Conservation (phyloP, 768 basidiomycete genomes). For the Kwoniella pini region DNA sequence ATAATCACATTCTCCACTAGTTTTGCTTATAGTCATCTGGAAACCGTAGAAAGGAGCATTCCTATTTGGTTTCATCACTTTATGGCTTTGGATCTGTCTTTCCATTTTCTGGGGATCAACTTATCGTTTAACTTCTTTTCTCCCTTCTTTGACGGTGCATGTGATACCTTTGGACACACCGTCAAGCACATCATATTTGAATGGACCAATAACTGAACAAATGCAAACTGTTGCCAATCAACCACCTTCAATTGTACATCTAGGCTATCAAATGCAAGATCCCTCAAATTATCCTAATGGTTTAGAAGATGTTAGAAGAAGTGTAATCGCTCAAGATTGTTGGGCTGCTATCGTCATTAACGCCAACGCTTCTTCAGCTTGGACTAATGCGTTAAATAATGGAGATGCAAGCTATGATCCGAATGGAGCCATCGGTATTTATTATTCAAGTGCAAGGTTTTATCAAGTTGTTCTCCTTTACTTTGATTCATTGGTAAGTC, state of each 20-base stretch:
- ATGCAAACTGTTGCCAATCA: constrained; percentile 29
- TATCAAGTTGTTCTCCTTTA: constrained; percentile 49
- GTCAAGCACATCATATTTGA: constrained; percentile 34
- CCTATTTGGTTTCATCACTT: constrained; percentile 25
- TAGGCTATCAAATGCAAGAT: constrained; percentile 36
- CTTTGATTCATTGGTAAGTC: constrained; percentile 43
- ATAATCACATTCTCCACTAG: not conserved
- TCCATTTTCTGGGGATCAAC: constrained; percentile 49
- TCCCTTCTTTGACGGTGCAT: constrained; percentile 41
- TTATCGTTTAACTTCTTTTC: constrained; percentile 28
- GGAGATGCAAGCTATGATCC: constrained; percentile 49
- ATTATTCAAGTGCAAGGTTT: constrained; percentile 44
- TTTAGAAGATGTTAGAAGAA: constrained; percentile 30
- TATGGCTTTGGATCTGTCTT: constrained; percentile 39
- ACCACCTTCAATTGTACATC: constrained; percentile 28
- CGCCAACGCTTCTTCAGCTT: constrained; percentile 47
- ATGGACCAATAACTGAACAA: constrained; percentile 32
- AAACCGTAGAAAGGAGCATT: constrained; percentile 15
- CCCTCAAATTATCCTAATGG: constrained; percentile 42
- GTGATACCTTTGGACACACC: constrained; percentile 50
- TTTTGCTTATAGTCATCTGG: not conserved
- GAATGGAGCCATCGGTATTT: constrained; percentile 43
- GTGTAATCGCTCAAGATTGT: constrained; percentile 33
- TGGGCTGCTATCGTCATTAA: constrained; percentile 52
- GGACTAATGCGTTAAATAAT: constrained; percentile 37